Percentiles rank a stretch among this genome's conserved stretches.
Evolutionary conservation across 768 basidiomycete species (phyloP).

Genomic region (Boletellus ananiceps): DNA sequence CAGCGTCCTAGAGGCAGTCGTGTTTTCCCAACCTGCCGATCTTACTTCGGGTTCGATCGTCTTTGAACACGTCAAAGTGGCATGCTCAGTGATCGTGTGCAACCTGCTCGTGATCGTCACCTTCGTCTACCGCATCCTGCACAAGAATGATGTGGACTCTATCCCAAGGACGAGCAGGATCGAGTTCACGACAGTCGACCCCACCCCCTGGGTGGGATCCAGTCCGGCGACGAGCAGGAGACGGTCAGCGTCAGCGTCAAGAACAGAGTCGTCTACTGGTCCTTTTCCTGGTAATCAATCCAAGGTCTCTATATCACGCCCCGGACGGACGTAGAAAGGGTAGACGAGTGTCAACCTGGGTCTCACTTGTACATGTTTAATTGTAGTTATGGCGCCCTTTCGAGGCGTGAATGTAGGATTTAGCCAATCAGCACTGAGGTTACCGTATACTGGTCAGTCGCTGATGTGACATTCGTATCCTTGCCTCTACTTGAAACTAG

Average conservation of each 20-base stretch:
- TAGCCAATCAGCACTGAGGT: no score
- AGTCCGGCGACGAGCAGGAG: slow-evolving; percentile 4
- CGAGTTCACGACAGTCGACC: slow-evolving; percentile 18
- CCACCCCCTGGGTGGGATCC: not conserved
- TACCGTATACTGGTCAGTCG: no score
- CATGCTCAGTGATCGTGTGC: slow-evolving; percentile 19
- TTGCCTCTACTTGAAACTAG: no score
- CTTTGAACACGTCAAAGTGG: slow-evolving; percentile 21
- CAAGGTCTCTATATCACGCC: not conserved
- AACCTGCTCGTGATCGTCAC: slow-evolving; percentile 23
- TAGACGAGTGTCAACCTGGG: not conserved
- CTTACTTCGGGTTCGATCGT: slow-evolving; percentile 13
- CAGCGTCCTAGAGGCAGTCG: slow-evolving; percentile 14
- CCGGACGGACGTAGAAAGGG: not conserved
- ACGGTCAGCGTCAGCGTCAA: not conserved
- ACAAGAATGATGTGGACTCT: not conserved
- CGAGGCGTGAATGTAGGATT: no score
- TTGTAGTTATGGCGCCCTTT: not conserved
- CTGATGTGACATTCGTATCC: no score
- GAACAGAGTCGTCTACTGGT: slow-evolving; percentile 5
- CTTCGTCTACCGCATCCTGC: slow-evolving; percentile 15
- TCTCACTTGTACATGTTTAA: no score
- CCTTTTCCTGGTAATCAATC: slow-evolving; percentile 4
- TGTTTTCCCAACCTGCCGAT: not conserved
- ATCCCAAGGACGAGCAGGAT: not conserved